Percentiles rank a stretch among this genome's conserved stretches.
phyloP scores from a whole-genome alignment of 1,139 yeast species.

The Kodamaea plutei region DNA sequence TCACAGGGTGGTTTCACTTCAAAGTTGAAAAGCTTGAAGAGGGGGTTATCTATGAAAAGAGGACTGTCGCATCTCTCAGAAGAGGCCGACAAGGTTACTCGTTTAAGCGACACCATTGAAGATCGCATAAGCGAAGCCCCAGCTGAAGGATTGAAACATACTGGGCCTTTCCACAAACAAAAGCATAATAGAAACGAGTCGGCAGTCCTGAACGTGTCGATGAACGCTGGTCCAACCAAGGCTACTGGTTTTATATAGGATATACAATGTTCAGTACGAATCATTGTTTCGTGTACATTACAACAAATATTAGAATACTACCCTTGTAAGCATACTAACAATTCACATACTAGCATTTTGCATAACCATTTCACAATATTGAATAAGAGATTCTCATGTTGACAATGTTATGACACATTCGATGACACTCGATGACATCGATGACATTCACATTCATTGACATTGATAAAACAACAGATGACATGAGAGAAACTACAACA shows the following conservation, averaged over 20 bases:
- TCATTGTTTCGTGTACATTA: slow-evolving; percentile 4
- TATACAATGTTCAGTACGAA: slow-evolving; percentile 6
- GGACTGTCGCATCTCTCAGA: neutral
- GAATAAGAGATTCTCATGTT: no score
- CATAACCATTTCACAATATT: no score
- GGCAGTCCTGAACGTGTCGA: slow-evolving; percentile 22
- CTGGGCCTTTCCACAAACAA: no score
- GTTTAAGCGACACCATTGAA: slow-evolving; percentile 38
- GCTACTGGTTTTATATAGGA: slow-evolving; percentile 26
- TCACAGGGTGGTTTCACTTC: slow-evolving; percentile 12
- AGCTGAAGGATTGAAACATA: no score
- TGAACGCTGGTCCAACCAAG: slow-evolving; percentile 27
- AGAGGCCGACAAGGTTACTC: slow-evolving; percentile 19
- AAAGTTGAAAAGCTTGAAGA: slow-evolving; percentile 16
- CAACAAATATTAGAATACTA: neutral
- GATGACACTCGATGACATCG: no score
- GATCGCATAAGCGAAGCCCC: no score
- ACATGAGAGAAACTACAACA: no score
- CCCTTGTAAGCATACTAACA: no score
- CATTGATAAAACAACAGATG: no score
- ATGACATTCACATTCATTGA: no score
- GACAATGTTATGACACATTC: no score
- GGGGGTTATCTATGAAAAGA: slow-evolving; percentile 22
- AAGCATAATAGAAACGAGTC: slow-evolving; percentile 30
- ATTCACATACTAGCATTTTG: no score